Conservation (phyloP, 768 basidiomycete species). For the Tylopilus sp. region DNA sequence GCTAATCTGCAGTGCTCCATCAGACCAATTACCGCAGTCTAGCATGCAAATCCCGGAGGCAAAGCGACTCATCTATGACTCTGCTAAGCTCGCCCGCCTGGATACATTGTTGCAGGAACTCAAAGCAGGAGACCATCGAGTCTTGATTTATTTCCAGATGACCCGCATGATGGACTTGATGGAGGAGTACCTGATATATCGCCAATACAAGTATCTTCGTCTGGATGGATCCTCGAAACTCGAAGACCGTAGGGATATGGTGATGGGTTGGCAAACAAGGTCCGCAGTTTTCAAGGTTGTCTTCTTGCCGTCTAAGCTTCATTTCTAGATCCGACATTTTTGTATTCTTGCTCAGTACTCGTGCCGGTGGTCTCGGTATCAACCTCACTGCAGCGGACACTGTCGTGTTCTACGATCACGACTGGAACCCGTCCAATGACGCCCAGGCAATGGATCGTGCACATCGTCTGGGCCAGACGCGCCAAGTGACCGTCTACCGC, state of each 20-base stretch:
- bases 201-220: constrained; percentile 92
- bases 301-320: not conserved
- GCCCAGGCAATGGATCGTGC: constrained; percentile 99
- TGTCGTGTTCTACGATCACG: constrained; percentile 25
- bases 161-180: constrained; percentile 99
- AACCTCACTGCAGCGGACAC: constrained; percentile 76
- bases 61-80: constrained; percentile 93
- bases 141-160: constrained; percentile 99
- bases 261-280: constrained; percentile 98
- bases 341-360: constrained; percentile 88
- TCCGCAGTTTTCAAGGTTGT: constrained; percentile 32
- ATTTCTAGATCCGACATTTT: constrained; percentile 74
- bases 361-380: constrained; percentile 95
- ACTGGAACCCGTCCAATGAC: constrained; percentile 86
- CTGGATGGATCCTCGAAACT: constrained; percentile 93
- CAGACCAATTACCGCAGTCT: constrained; percentile 73
- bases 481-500: constrained; percentile 95
- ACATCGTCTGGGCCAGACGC: constrained; percentile 93
- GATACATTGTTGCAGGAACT: constrained; percentile 89
- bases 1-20: constrained; percentile 60
- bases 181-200: constrained; percentile 96
- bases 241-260: constrained; percentile 97
- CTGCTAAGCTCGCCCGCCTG: constrained; percentile 90
- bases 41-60: constrained; percentile 93
- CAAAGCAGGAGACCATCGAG: constrained; percentile 89